phyloP scores from a whole-genome alignment of 495 filamentous ascomycete species.

The Daldinia loculata region DNA sequence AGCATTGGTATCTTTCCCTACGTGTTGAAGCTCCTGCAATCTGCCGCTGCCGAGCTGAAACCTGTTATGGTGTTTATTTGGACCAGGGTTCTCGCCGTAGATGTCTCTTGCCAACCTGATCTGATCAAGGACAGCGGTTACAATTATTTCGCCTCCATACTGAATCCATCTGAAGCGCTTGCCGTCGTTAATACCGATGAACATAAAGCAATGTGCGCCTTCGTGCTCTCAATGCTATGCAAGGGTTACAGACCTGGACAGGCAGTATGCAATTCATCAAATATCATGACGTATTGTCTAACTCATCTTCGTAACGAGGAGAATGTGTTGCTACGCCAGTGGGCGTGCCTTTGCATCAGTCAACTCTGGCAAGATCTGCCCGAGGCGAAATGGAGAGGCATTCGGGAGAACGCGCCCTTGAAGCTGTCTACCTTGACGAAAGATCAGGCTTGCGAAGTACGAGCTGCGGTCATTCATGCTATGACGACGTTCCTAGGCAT shows the following conservation, averaged over 20 bases:
- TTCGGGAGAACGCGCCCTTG: conserved; percentile 78
- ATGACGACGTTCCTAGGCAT: conserved; percentile 94
- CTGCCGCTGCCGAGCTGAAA: conserved; percentile 91
- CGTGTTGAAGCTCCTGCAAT: conserved; percentile 93
- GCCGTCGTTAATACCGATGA: conserved; percentile 85
- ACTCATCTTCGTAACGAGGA: conserved; percentile 81
- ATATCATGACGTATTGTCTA: conserved; percentile 85
- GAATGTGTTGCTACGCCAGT: conserved; percentile 90
- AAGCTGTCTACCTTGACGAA: conserved; percentile 81
- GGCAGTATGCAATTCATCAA: conserved; percentile 82
- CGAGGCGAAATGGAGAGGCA: conserved; percentile 93
- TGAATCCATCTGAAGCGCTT: conserved; percentile 83
- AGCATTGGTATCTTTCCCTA: conserved; percentile 99
- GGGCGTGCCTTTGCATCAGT: conserved; percentile 95
- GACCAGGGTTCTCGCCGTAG: conserved; percentile 95
- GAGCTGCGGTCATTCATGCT: conserved; percentile 90
- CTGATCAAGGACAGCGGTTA: conserved; percentile 96
- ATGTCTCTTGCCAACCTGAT: conserved; percentile 89
- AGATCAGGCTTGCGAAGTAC: conserved; percentile 94
- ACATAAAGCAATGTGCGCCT: conserved; percentile 98
- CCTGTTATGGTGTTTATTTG: conserved; percentile 99
- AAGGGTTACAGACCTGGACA: conserved; percentile 91
- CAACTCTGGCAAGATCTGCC: conserved; percentile 92
- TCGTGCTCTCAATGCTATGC: conserved; percentile 96
- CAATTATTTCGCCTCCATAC: conserved; percentile 91